These are phyloP conservation scores for Aspergillus ostianus DNA, from an alignment of 495 filamentous ascomycete species.

Conservation along the genomic window DNA sequence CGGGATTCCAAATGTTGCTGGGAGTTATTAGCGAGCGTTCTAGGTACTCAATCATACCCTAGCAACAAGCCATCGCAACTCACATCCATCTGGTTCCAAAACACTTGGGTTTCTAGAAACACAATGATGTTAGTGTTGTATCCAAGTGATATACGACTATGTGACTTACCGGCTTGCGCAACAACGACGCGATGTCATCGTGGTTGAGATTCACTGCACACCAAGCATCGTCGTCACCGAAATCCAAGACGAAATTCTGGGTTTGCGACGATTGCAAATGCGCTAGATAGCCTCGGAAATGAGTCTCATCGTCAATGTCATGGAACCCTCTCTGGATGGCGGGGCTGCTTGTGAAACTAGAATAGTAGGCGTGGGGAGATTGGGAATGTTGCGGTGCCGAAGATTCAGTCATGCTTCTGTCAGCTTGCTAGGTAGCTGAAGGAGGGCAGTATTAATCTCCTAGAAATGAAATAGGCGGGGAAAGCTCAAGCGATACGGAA, in stretches of 20 bases:
- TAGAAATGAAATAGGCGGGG: background rate
- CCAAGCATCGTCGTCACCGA: constrained; percentile 60
- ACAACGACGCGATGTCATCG: constrained; percentile 40
- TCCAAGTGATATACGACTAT: background rate
- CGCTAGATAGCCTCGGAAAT: constrained; percentile 42
- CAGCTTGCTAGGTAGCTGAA: constrained; percentile 21
- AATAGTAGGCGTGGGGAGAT: constrained; percentile 38
- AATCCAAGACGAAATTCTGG: constrained; percentile 69
- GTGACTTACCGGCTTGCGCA: constrained; percentile 32
- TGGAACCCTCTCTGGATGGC: constrained; percentile 39
- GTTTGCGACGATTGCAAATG: constrained; percentile 40
- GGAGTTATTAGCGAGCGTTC: background rate
- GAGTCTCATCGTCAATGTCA: constrained; percentile 52
- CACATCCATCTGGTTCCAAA: constrained; percentile 69
- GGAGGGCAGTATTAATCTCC: constrained; percentile 8
- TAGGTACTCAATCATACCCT: background rate
- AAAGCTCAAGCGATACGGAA: background rate
- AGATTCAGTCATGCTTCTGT: constrained; percentile 18
- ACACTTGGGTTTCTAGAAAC: constrained; percentile 36
- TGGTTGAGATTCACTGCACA: constrained; percentile 58
- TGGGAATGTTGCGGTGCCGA: constrained; percentile 14
- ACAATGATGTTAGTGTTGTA: background rate
- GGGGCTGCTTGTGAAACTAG: constrained; percentile 24
- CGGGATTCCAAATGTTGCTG: constrained; percentile 73
- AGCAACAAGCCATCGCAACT: constrained; percentile 20